Evolutionary conservation across 2,329 filamentous ascomycete genomes (phyloP).

Genomic region (Fusarium sp.): DNA sequence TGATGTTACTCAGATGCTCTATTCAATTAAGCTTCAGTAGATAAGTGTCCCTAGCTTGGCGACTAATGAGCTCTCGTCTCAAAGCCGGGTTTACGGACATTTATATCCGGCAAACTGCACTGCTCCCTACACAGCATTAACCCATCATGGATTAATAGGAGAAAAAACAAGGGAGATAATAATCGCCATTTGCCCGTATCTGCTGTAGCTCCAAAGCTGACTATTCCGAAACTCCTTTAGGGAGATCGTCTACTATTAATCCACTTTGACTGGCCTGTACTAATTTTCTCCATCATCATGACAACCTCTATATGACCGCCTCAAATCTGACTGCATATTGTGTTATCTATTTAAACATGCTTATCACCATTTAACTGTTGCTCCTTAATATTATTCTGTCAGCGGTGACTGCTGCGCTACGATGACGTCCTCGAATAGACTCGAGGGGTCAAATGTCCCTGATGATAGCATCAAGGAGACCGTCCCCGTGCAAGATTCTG

Average conservation of each 20-base stretch:
- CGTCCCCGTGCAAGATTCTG: slow-evolving; percentile 1
- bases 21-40: neutral
- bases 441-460: neutral
- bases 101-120: slow-evolving; percentile 26
- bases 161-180: slow-evolving; percentile 1
- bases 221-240: slow-evolving; percentile 24
- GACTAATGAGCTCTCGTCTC: neutral
- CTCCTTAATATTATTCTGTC: neutral
- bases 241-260: slow-evolving; percentile 12
- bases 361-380: neutral
- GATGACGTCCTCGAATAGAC: slow-evolving; percentile 29
- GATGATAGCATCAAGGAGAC: slow-evolving; percentile 21
- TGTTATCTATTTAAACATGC: neutral
- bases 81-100: slow-evolving; percentile 8
- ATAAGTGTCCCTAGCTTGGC: neutral
- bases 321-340: neutral
- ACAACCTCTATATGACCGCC: neutral
- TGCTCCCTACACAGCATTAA: slow-evolving; percentile 10
- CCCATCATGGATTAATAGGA: slow-evolving; percentile 9
- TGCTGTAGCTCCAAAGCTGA: neutral
- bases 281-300: slow-evolving; percentile 3
- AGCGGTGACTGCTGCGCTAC: neutral
- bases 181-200: neutral
- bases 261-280: slow-evolving; percentile 10
- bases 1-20: neutral